Base-by-base conservation (phyloP, 352 stramenopile species). In the Pythium aristosporum region DNA sequence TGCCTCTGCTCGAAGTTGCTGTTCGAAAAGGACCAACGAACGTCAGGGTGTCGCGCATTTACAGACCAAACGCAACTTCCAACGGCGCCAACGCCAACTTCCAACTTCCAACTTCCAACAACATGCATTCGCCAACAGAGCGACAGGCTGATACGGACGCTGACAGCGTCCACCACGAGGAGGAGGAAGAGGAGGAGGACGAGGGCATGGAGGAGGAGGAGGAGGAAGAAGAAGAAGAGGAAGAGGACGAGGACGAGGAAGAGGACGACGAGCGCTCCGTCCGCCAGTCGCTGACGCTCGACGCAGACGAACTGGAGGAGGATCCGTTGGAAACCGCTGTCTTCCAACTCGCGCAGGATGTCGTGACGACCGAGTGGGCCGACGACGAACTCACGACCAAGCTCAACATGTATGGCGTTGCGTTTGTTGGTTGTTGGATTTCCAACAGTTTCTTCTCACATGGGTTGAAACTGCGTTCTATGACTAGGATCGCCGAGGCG, bases 331-430 rank as follows among this genome's bases (percentile, higher is more conserved):
- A 94, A 58, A 75, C 58, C 13, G 71, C 70, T n/a, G 71, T 90
- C 32, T 77, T 79, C 25, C 78, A 87, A 37, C 65, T 94, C n/a
- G 79, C 77, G 20, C 74, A 88, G 59, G 85, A 92, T 23, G 69
- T 94, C 39, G 82, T 82, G 53, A 69, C 70, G 44, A 62, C 63
- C 43, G 76, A 76, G n/a, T 70, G 87, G 57, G 68, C 69, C 16
- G 82, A 91, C 36, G 82, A 89, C 32, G 80, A 87, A 36, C 63
- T 87, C 30, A 85, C 76, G 52, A 76, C 72, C 13, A 89, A 85
- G 68, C 80, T 94, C 51, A 91, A 94, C 72, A 77, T 86, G 84
- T 92, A 56, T 30, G 25, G n/a, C 25, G 25, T 30, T 30, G 3
- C 61, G 80, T 78, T 5, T 50, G 25, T 30, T 30, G 25, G 25